Evolutionary conservation across 495 filamentous ascomycete species (phyloP).

Genomic region (Aspergillus indologenus): DNA sequence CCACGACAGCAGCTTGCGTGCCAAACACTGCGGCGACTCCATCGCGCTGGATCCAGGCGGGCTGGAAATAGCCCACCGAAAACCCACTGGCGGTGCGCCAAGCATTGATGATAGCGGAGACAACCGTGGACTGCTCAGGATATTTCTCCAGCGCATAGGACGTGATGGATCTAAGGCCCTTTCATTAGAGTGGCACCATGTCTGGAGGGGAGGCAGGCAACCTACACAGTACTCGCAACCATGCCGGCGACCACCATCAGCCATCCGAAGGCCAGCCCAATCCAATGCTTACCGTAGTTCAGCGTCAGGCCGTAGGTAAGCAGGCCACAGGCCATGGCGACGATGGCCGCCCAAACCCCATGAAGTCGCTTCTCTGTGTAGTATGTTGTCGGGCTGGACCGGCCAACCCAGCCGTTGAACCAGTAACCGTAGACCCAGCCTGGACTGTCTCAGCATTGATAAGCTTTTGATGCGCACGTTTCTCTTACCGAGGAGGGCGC

Average conservation of each 20-base stretch:
- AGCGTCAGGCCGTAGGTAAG: slow-evolving; percentile 37
- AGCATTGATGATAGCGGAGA: slow-evolving; percentile 42
- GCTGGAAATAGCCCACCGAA: slow-evolving; percentile 46
- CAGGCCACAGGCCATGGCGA: slow-evolving; percentile 30
- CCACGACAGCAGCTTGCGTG: slow-evolving; percentile 40
- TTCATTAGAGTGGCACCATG: neutral
- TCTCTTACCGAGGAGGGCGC: slow-evolving; percentile 31
- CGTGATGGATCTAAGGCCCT: slow-evolving; percentile 29
- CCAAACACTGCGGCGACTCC: slow-evolving; percentile 45
- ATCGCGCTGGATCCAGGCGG: slow-evolving; percentile 38
- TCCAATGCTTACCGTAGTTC: slow-evolving; percentile 36
- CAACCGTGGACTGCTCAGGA: slow-evolving; percentile 39
- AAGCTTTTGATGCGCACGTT: neutral
- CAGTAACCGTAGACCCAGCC: slow-evolving; percentile 33
- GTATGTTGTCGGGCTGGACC: slow-evolving; percentile 27
- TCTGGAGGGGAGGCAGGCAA: neutral
- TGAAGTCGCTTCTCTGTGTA: slow-evolving; percentile 34
- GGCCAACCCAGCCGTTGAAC: slow-evolving; percentile 39
- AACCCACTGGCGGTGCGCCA: slow-evolving; percentile 48
- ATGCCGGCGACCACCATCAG: slow-evolving; percentile 40
- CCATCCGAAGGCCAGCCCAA: slow-evolving; percentile 41
- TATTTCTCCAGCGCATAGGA: slow-evolving; percentile 44
- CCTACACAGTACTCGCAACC: slow-evolving; percentile 37
- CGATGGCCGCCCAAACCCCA: slow-evolving; percentile 36
- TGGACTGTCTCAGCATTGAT: slow-evolving; percentile 3